Evolutionary conservation across 1,284 basidiomycete species (phyloP), one percentile per base, ranked within the genome.

Genomic region (Ganoderma resinaceum): DNA sequence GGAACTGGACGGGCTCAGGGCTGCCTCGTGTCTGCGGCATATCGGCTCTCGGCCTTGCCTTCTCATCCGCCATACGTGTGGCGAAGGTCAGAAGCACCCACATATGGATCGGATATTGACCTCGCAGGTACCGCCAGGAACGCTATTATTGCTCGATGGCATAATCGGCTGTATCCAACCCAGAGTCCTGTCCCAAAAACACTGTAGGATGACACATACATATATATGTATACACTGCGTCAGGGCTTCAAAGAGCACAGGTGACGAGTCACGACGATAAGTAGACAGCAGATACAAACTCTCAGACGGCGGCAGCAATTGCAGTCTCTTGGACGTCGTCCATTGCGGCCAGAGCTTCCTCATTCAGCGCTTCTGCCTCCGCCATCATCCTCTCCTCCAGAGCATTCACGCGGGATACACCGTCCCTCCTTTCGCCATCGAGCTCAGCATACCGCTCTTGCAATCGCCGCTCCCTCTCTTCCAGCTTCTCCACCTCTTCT

Each of bases 391-490:
- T 86, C 78, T 95, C 93, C 78, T 95, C 93, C 74, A 92, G 78
- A 20, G 76, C 80, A 20, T 83, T 86, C 62, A 96, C 88, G 61
- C 89, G 82, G 49, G 81, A 84, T 75, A 88, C 82, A 8, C 87
- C 82, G 63, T 92, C 92, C 69, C 88, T 84, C 76, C 92, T 85
- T 80, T 95, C 93, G 66, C 82, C 80, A 63, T 91, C 90, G 71
- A 98, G 79, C 76, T 96, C 95, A n/a, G 88, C 89, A 80, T 97
- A 97, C 66, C 90, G 83, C 70, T 86, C 86, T 80, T 98, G 96
- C 73, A 97, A 81, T 72, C 89, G 81, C 65, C 85, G 82, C 81
- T 98, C 96, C 71, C 93, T 84, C 69, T 85, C 82, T 78, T 95
- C 92, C 59, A 98, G 83, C 70, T 82, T 83, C 55, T 92, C 91